phyloP scores from a whole-genome alignment of 2,329 filamentous ascomycete genomes.

The Pyricularia sp. region DNA sequence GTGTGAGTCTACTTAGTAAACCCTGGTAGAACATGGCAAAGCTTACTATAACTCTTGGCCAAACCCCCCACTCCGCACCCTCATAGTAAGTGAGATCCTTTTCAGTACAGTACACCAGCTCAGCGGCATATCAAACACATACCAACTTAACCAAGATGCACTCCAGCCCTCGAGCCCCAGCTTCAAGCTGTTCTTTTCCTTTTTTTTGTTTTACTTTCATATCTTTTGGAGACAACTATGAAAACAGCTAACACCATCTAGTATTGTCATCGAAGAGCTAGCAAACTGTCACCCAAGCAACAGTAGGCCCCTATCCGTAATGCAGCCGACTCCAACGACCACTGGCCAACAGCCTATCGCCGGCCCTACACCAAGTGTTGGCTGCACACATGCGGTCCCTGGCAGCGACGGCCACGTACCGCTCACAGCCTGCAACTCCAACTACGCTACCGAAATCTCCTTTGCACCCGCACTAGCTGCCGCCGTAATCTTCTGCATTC shows the following conservation, averaged over 20 bases:
- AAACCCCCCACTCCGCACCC: not conserved
- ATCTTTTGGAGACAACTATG: not conserved
- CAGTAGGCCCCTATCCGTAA: not conserved
- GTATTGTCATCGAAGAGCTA: not conserved
- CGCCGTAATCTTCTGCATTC: constrained; percentile 13
- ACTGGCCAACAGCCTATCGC: not conserved
- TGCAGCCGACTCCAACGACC: not conserved
- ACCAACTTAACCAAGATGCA: not conserved
- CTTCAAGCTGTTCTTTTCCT: not conserved
- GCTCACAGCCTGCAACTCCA: constrained; percentile 14
- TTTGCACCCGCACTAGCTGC: constrained; percentile 14
- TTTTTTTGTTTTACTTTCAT: not conserved
- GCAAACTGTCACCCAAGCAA: not conserved
- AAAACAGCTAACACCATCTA: not conserved
- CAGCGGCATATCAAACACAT: not conserved
- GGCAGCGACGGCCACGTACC: constrained; percentile 14
- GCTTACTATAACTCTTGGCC: not conserved
- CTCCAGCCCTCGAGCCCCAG: not conserved
- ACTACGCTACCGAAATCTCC: constrained; percentile 16
- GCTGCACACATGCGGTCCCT: constrained; percentile 3
- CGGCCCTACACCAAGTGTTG: not conserved
- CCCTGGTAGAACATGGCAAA: not conserved
- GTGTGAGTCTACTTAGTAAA: not conserved
- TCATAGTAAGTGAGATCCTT: not conserved
- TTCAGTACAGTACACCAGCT: not conserved